phyloP scores from a whole-genome alignment of 2,329 filamentous ascomycete species.

The Monosporascus sp. region DNA sequence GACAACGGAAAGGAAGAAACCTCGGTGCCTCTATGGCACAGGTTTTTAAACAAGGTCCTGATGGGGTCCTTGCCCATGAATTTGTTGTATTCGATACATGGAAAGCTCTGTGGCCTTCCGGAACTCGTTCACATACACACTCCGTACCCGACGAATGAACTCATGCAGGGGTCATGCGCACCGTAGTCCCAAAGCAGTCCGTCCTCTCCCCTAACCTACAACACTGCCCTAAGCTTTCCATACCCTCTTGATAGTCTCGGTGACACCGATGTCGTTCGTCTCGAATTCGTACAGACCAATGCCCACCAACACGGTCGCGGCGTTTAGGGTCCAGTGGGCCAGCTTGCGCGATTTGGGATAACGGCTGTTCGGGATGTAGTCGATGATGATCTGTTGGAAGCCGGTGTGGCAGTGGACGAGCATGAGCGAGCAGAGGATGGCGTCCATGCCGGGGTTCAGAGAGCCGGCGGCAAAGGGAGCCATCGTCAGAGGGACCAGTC shows the following conservation, averaged over 20 bases:
- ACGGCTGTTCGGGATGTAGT: conserved; percentile 77
- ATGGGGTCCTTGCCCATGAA: no score
- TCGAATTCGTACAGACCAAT: conserved; percentile 97
- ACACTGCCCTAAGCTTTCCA: conserved; percentile 68
- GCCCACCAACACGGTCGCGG: conserved; percentile 73
- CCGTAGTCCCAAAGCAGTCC: no score
- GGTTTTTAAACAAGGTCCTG: no score
- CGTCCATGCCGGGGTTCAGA: conserved; percentile 84
- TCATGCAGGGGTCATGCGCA: no score
- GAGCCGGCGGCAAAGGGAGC: conserved; percentile 90
- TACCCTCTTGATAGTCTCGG: conserved; percentile 79
- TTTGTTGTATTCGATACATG: no score
- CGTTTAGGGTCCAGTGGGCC: conserved; percentile 75
- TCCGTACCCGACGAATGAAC: no score
- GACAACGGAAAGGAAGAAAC: no score
- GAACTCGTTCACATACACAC: no score
- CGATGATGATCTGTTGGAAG: conserved; percentile 84
- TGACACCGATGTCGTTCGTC: conserved; percentile 95
- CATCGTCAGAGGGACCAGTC: conserved; percentile 79
- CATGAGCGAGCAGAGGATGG: conserved; percentile 74
- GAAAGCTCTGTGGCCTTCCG: no score
- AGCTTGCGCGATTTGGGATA: conserved; percentile 62
- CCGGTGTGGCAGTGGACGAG: conserved; percentile 94
- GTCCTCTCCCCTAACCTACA: no score
- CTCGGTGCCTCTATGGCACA: no score